Evolutionary conservation across 2,329 filamentous ascomycete genomes (phyloP), one percentile per base, ranked within the genome.

Genomic region (Byssoonygena ceratinophila): DNA sequence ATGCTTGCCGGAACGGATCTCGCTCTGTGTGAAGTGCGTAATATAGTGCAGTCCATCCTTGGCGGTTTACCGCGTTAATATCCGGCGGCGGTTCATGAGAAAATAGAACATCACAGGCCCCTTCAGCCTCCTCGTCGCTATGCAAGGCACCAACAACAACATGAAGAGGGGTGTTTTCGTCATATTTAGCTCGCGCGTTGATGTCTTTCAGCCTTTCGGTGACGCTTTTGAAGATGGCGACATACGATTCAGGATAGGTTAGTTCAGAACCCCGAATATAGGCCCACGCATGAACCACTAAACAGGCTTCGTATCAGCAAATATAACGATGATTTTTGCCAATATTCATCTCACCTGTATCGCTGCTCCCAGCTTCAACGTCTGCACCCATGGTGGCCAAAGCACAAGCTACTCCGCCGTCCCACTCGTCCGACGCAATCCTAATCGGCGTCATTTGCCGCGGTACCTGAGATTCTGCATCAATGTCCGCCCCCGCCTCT

Each of bases 221-320:
- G 61, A 58, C 18, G 46, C 56, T 27, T 57, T 31, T 39, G 16
- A 63, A 34, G 4, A 60, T 55, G 1, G 51, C 20, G 3, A 60
- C 34, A 45, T 62, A 64, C 7, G 59, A 59, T 11, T 56, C 45
- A 0, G 61, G 54, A 55, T 64, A 63, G 22, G 55, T 58, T 9
- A 63, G 51, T 34, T 59, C 57, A 58, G 59, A 14, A 2, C 46
- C 46, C 4, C 46, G 46, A 49, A 49, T 49, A 4, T 55, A 57
- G 4, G 54, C 58, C 61, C 62, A 64, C 23, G 39, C 45, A 54
- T 63, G 62, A 1, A 64, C 57, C 1, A 63, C 59, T 55, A 25
- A 39, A 18, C 20, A 29, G 18, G 14, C 11, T 23, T 46, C 4
- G 18, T 6, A 5, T 49, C 18, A 43, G 23, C 31, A 22, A 32